Evolutionary conservation across 83 land plant genomes (phyloP).

Genomic region (Larix sibirica): DNA sequence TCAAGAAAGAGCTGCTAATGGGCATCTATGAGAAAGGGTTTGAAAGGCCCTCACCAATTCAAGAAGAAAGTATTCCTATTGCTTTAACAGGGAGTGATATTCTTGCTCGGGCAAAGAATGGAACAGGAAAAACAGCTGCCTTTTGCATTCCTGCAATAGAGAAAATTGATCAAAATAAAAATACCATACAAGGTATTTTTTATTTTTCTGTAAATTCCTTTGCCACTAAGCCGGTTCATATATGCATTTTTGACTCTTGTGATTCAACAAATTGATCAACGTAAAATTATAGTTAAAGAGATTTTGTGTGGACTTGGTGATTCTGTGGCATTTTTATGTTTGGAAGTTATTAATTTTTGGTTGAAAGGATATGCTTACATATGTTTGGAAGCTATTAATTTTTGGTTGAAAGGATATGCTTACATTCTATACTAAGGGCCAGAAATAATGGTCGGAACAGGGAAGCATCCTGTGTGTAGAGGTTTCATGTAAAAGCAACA

Average conservation of each 20-base stretch:
- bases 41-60: conserved; percentile 97
- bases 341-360: background rate
- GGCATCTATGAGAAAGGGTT: conserved; percentile 99
- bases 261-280: background rate
- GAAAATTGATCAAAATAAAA: conserved; percentile 77
- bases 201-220: background rate
- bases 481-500: too few relatives aligned
- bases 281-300: too few relatives aligned
- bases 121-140: conserved; percentile 97
- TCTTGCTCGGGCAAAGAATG: conserved; percentile 93
- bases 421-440: too few relatives aligned
- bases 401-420: background rate
- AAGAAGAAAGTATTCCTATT: conserved; percentile 98
- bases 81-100: conserved; percentile 97
- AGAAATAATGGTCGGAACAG: too few relatives aligned
- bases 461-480: too few relatives aligned
- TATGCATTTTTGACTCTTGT: background rate
- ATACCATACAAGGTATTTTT: conserved; percentile 78
- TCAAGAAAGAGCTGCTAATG: conserved; percentile 94
- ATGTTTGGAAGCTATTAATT: background rate
- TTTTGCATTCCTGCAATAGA: conserved; percentile 91
- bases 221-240: background rate
- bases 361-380: background rate
- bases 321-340: background rate
- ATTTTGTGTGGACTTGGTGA: background rate